Evolutionary conservation across 345 rosid genomes (phyloP), one percentile per base, ranked within the genome.

Genomic region (Acer negundo): DNA sequence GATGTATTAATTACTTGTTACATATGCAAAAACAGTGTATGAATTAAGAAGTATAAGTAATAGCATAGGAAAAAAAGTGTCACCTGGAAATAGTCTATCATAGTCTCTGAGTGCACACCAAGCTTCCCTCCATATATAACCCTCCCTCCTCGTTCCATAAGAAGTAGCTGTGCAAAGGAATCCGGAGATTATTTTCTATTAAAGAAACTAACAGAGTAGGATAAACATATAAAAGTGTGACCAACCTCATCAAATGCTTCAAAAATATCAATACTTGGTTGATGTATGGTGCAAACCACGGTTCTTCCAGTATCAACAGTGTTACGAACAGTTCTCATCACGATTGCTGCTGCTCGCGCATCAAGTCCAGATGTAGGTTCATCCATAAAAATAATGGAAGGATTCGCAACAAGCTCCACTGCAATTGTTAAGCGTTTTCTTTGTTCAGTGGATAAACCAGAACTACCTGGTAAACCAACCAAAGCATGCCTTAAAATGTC

Each of bases 351-450:
- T 63, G 89, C 91, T 62, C 91, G 83, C 61, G 89, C 91, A 78
- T 88, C 91, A 62, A 88, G 89, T 20, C 91, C 91, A 5, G 91
- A 86, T 20, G 88, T 88, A 24, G 91, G 89, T 59, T 88, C 91
- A 58, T 88, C 91, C 91, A 88, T 88, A 82, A 88, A 88, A 76
- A 88, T 88, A 77, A 88, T 86, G 9, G 91, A 88, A 55, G 91
- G 91, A 58, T 88, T 88, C 44, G 98, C 98, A 12, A 95, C 98
- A 75, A 95, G 92, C 89, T 95, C 98, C 78, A 95, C 97, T 3
- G 97, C 97, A 67, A 95, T 95, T 46, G 98, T 95, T 73, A 95
- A 78, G 46, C 98, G 90, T 81, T 95, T 95, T 82, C 98, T 86
- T 78, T 95, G 98, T 70, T 95, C 98, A 10, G 98, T 95, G 42